Conservation (phyloP, 75 land plant genomes). For the Larix kaempferi region DNA sequence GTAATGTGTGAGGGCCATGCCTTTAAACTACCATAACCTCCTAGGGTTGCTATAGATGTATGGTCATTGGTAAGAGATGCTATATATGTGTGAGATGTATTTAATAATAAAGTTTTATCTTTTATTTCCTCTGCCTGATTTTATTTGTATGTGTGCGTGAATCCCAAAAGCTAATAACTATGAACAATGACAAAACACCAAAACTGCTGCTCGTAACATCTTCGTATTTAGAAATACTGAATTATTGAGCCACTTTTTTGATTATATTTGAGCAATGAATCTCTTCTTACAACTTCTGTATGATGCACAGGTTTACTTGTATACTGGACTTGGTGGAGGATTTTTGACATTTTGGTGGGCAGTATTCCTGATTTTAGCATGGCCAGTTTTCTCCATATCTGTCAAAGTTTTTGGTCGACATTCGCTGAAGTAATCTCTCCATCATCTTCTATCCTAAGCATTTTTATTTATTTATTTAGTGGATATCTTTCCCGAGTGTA, state of each 20-base stretch:
- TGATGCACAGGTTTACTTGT: conserved; percentile 41
- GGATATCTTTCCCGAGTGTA: background rate
- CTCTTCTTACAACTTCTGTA: background rate
- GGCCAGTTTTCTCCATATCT: conserved; percentile 27
- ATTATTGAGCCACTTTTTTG: background rate
- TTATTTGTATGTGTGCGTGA: too few relatives aligned
- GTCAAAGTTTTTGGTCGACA: conserved; percentile 22
- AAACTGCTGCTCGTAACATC: background rate
- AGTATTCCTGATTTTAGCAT: conserved; percentile 45
- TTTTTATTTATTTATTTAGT: too few relatives aligned
- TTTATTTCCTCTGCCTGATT: too few relatives aligned
- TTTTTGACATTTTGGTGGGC: conserved; percentile 46
- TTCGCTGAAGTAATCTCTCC: background rate
- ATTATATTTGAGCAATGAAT: background rate
- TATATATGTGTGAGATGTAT: too few relatives aligned
- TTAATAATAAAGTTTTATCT: too few relatives aligned
- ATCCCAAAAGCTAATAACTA: too few relatives aligned
- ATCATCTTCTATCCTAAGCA: background rate
- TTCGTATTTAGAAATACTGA: background rate
- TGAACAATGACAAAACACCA: too few relatives aligned
- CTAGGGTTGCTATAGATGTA: too few relatives aligned
- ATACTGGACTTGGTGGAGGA: conserved; percentile 57
- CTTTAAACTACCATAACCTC: too few relatives aligned
- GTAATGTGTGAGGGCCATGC: too few relatives aligned
- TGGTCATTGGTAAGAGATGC: too few relatives aligned